Conservation (phyloP, 2,329 filamentous ascomycete genomes). For the Neonectria punicea region DNA sequence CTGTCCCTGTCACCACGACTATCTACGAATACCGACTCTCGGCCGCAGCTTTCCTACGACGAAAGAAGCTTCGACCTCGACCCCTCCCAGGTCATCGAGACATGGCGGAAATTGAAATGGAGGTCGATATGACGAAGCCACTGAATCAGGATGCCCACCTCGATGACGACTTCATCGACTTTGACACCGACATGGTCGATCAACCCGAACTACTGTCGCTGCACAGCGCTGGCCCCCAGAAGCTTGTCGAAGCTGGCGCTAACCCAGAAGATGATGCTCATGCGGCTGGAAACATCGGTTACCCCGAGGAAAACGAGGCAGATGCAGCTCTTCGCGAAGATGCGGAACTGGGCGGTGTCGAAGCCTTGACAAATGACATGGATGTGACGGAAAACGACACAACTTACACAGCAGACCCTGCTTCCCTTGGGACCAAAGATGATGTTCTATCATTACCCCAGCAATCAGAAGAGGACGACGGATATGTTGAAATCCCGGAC, state of each 20-base stretch:
- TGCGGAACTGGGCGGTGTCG: constrained; percentile 31
- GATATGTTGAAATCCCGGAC: constrained; percentile 15
- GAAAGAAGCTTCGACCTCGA: not conserved
- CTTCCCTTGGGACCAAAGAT: constrained; percentile 24
- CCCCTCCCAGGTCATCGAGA: not conserved
- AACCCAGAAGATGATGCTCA: constrained; percentile 33
- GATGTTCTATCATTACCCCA: constrained; percentile 10
- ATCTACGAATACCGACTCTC: not conserved
- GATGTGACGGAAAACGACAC: constrained; percentile 20
- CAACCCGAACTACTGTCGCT: constrained; percentile 29
- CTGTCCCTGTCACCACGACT: not conserved
- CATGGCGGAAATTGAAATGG: constrained; percentile 48
- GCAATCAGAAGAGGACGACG: constrained; percentile 15
- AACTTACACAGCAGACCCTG: constrained; percentile 18
- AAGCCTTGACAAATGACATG: constrained; percentile 20
- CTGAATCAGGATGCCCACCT: constrained; percentile 34
- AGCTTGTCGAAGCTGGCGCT: constrained; percentile 15
- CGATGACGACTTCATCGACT: constrained; percentile 52
- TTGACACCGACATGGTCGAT: constrained; percentile 49
- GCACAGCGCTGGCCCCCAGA: constrained; percentile 5
- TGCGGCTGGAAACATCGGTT: constrained; percentile 33
- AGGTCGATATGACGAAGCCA: constrained; percentile 44
- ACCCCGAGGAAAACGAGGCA: constrained; percentile 30
- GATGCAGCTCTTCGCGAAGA: constrained; percentile 37
- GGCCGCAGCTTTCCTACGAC: not conserved